Percentiles rank a stretch among this genome's conserved stretches.
Evolutionary conservation across 2,329 filamentous ascomycete genomes (phyloP).

Genomic region (Cercospora beticola): DNA sequence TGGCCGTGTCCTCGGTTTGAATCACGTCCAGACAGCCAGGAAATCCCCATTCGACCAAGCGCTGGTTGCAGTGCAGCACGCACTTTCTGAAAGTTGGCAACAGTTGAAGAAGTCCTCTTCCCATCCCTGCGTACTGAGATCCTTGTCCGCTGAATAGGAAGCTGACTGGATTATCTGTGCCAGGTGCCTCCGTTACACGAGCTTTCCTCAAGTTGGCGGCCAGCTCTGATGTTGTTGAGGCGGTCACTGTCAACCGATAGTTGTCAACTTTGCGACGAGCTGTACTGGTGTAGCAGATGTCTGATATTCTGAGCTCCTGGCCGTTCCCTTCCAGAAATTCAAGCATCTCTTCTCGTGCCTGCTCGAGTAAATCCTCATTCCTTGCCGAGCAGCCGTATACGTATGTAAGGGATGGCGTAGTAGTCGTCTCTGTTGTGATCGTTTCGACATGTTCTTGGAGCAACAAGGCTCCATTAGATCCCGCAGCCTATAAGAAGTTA

Average conservation of each 20-base stretch:
- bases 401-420: background rate
- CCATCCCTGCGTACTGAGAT: slow-evolving; percentile 19
- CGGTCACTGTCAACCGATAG: slow-evolving; percentile 18
- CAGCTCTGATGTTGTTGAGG: background rate
- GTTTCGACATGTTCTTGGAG: slow-evolving; percentile 17
- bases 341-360: background rate
- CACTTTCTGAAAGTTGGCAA: slow-evolving; percentile 5
- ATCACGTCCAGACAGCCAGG: slow-evolving; percentile 9
- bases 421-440: background rate
- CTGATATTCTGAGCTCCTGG: background rate
- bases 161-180: background rate
- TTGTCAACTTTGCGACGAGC: slow-evolving; percentile 28
- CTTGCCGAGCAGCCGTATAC: slow-evolving; percentile 13
- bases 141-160: slow-evolving; percentile 18
- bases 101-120: slow-evolving; percentile 5
- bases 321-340: background rate
- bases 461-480: slow-evolving; percentile 39
- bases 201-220: background rate
- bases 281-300: slow-evolving; percentile 30
- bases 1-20: background rate
- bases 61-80: slow-evolving; percentile 10
- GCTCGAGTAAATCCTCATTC: slow-evolving; percentile 5
- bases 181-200: background rate
- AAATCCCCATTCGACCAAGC: slow-evolving; percentile 6
- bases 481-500: slow-evolving; percentile 31